Percentiles rank a stretch among this genome's conserved stretches.
These are phyloP conservation scores for Phytophthora podocarpi DNA, from an alignment of 352 stramenopile species.

Conservation along the genomic window DNA sequence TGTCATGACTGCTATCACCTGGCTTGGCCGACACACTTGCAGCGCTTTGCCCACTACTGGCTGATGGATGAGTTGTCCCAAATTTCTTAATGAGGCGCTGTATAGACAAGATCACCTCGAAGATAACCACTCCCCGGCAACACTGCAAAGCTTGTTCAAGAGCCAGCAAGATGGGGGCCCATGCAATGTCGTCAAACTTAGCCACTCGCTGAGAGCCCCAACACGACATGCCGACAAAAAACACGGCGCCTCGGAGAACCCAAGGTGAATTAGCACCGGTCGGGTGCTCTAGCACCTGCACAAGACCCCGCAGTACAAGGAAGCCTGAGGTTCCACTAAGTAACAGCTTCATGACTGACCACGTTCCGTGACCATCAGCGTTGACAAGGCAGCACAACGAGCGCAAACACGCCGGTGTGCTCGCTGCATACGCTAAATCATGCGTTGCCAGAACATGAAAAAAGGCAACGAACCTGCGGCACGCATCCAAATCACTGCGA, in stretches of 20 bases:
- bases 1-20: slow-evolving; percentile 6
- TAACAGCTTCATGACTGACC: slow-evolving; percentile 83
- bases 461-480: slow-evolving; percentile 74
- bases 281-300: slow-evolving; percentile 77
- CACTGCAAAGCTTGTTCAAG: slow-evolving; percentile 68
- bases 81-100: slow-evolving; percentile 91
- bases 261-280: slow-evolving; percentile 53
- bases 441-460: slow-evolving; percentile 75
- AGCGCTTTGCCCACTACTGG: slow-evolving; percentile 12
- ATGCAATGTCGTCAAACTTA: slow-evolving; percentile 78
- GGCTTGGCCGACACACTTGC: background rate
- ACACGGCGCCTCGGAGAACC: slow-evolving; percentile 83
- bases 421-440: slow-evolving; percentile 63
- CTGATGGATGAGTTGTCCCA: slow-evolving; percentile 31
- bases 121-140: slow-evolving; percentile 81
- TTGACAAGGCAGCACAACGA: slow-evolving; percentile 88
- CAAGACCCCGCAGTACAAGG: slow-evolving; percentile 69
- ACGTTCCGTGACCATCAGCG: slow-evolving; percentile 80
- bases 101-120: slow-evolving; percentile 87
- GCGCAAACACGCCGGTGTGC: slow-evolving; percentile 62
- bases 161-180: slow-evolving; percentile 70
- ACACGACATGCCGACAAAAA: slow-evolving; percentile 90
- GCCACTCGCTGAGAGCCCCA: slow-evolving; percentile 84
- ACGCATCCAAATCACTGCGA: slow-evolving; percentile 73
- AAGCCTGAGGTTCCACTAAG: slow-evolving; percentile 69